These are phyloP conservation scores for Sanghuangporus baumii DNA, from an alignment of 1,284 basidiomycete species.

Conservation along the genomic window DNA sequence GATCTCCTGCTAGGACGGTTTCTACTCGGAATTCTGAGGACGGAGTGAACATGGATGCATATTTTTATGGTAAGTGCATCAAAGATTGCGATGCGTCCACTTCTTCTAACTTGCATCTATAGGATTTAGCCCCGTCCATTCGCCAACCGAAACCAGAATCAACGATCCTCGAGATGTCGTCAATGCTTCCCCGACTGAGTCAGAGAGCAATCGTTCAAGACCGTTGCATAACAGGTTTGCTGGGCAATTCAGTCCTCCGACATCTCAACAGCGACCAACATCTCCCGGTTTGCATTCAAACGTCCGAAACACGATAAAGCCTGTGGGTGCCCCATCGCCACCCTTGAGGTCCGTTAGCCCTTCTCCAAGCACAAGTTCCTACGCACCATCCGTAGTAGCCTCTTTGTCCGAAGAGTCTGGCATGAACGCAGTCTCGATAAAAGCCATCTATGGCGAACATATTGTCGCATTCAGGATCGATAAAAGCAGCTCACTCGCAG, in stretches of 20 bases:
- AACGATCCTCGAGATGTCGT: neutral
- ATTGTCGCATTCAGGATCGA: conserved; percentile 54
- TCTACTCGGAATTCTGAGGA: conserved; percentile 28
- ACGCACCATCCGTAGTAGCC: conserved; percentile 5
- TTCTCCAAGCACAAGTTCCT: neutral
- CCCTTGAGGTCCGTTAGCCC: neutral
- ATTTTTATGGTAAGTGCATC: conserved; percentile 38
- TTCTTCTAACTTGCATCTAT: neutral
- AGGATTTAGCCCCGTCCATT: neutral
- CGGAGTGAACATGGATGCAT: conserved; percentile 43
- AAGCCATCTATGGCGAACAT: conserved; percentile 44
- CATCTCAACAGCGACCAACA: conserved; percentile 1
- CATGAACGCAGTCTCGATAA: conserved; percentile 44
- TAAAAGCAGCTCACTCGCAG: conserved; percentile 37
- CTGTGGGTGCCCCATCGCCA: neutral
- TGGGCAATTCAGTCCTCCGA: conserved; percentile 24
- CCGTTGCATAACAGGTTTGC: conserved; percentile 29
- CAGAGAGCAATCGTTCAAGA: conserved; percentile 27
- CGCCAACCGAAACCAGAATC: neutral
- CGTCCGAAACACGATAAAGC: conserved; percentile 1
- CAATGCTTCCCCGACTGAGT: conserved; percentile 4
- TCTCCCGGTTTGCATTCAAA: conserved; percentile 5
- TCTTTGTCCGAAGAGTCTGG: conserved; percentile 18
- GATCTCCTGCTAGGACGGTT: conserved; percentile 3
- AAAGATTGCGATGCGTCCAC: neutral